Evolutionary conservation across 2,329 filamentous ascomycete species (phyloP).

Genomic region (Dactylellina haptotyla): DNA sequence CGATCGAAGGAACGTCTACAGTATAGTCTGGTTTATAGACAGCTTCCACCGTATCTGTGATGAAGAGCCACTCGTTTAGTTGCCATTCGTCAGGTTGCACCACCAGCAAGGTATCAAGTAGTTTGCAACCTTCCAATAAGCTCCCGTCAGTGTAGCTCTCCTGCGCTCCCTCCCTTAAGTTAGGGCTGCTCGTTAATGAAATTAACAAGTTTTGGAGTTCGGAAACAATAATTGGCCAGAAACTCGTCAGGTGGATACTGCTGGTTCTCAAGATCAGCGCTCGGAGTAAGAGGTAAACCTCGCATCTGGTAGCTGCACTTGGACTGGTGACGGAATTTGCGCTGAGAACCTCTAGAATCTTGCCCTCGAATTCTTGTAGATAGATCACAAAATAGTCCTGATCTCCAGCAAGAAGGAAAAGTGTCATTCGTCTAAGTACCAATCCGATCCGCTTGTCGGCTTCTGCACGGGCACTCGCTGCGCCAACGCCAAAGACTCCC

Average conservation of each 20-base stretch:
- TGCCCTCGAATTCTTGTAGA: conserved; percentile 78
- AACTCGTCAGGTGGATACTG: conserved; percentile 78
- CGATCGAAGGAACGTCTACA: conserved; percentile 45
- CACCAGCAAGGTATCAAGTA: conserved; percentile 87
- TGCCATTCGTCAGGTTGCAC: conserved; percentile 95
- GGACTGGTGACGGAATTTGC: conserved; percentile 90
- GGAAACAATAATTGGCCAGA: conserved; percentile 90
- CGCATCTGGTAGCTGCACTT: conserved; percentile 85
- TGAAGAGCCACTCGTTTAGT: conserved; percentile 96
- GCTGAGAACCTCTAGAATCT: conserved; percentile 83
- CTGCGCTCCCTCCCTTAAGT: conserved; percentile 68
- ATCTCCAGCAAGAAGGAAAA: conserved; percentile 79
- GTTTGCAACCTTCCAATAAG: conserved; percentile 89
- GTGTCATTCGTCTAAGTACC: conserved; percentile 82
- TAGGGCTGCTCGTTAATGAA: conserved; percentile 24
- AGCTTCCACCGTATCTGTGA: conserved; percentile 95
- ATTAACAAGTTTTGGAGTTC: conserved; percentile 72
- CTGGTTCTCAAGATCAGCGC: conserved; percentile 82
- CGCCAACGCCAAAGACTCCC: conserved; percentile 97
- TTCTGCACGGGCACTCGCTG: conserved; percentile 90
- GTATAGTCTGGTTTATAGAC: conserved; percentile 70
- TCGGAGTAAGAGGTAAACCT: conserved; percentile 87
- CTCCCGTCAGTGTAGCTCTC: conserved; percentile 81
- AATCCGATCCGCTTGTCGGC: conserved; percentile 92
- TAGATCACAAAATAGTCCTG: conserved; percentile 83